Conservation (phyloP, 768 basidiomycete species). For the Hypholoma fasciculare region DNA sequence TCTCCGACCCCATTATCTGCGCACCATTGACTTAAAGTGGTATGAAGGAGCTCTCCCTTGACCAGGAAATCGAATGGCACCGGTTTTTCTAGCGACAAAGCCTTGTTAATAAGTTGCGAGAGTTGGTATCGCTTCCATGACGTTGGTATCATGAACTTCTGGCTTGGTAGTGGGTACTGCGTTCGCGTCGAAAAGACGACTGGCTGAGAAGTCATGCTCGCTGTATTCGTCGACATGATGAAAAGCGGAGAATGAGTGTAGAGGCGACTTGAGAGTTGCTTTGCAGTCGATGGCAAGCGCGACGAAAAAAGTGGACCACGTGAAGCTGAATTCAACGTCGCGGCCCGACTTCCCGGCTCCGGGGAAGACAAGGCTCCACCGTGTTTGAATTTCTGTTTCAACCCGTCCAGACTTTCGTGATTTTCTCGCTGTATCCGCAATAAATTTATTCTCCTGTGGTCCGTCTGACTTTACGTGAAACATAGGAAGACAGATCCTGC, state of each 20-base stretch:
- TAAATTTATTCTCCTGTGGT: too few species aligned
- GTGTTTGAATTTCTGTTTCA: too few species aligned
- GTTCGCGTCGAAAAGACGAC: conserved; percentile 76
- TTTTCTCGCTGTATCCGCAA: too few species aligned
- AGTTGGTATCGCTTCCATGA: conserved; percentile 95
- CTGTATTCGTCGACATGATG: conserved; percentile 1
- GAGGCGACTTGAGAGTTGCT: neutral
- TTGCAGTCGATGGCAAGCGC: neutral
- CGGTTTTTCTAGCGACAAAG: conserved; percentile 68
- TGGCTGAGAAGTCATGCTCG: conserved; percentile 35
- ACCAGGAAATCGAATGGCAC: conserved; percentile 94
- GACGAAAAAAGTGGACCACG: conserved; percentile 2
- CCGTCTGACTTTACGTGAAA: too few species aligned
- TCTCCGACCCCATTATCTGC: conserved; percentile 67
- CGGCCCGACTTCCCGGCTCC: neutral
- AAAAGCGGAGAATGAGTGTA: neutral
- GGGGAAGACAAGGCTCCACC: too few species aligned
- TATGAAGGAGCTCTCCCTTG: conserved; percentile 75
- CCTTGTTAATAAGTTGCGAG: conserved; percentile 96
- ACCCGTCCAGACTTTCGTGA: too few species aligned
- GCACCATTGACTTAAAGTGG: conserved; percentile 75
- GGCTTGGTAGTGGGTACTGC: conserved; percentile 72
- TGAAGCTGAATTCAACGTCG: neutral
- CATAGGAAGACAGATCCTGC: too few species aligned
- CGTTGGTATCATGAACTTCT: conserved; percentile 91